Evolutionary conservation across 768 basidiomycete genomes (phyloP).

Genomic region (Tylopilus sp.): DNA sequence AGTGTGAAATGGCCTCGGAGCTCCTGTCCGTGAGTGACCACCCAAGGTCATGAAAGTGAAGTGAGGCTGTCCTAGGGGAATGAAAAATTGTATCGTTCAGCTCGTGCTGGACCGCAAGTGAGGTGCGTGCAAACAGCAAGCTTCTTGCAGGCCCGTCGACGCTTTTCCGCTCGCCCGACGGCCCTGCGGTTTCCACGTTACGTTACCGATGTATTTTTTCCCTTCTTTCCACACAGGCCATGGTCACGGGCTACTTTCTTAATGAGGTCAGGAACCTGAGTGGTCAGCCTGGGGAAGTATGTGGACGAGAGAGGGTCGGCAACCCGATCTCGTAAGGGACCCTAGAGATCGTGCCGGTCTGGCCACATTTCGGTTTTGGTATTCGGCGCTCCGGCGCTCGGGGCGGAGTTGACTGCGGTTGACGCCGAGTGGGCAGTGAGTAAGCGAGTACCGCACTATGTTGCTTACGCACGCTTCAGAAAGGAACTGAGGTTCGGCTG

Average conservation of each 20-base stretch:
- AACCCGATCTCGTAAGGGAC: slow-evolving; percentile 22
- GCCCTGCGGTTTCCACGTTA: slow-evolving; percentile 22
- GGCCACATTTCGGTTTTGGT: neutral
- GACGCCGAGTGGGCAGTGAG: neutral
- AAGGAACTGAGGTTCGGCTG: neutral
- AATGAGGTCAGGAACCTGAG: slow-evolving; percentile 2
- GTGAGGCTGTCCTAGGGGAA: slow-evolving; percentile 24
- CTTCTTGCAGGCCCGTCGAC: slow-evolving; percentile 8
- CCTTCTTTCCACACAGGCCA: slow-evolving; percentile 2
- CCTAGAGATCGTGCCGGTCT: slow-evolving; percentile 5
- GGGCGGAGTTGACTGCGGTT: neutral
- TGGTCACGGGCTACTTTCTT: slow-evolving; percentile 13
- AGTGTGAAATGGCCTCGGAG: slow-evolving; percentile 7
- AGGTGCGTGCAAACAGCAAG: slow-evolving; percentile 17
- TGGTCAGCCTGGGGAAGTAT: slow-evolving; percentile 7
- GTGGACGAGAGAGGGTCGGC: slow-evolving; percentile 11
- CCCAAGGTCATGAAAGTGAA: neutral
- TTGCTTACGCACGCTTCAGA: neutral
- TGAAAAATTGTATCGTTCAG: slow-evolving; percentile 15
- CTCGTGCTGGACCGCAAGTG: slow-evolving; percentile 13
- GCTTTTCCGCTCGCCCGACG: slow-evolving; percentile 21
- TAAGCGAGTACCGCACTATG: neutral
- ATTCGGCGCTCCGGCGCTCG: neutral
- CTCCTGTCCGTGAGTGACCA: neutral
- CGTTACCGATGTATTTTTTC: slow-evolving; percentile 19